phyloP scores from a whole-genome alignment of 257 asterid genomes.

The Apocynum venetum region DNA sequence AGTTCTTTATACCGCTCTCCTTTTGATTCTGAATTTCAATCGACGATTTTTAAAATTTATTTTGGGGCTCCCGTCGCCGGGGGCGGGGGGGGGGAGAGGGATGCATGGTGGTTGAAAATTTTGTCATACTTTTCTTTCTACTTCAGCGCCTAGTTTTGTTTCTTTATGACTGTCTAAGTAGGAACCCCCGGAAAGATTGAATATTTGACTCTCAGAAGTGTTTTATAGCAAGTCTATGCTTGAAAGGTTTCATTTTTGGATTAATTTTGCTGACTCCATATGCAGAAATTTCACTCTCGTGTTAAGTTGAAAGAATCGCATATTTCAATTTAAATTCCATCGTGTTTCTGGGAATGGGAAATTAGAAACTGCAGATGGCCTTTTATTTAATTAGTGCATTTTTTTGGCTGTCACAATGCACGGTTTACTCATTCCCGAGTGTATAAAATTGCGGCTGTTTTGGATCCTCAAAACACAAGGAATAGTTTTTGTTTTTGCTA shows the following conservation, averaged over 20 bases:
- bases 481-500: neutral
- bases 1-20: neutral
- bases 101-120: slow-evolving; percentile 6
- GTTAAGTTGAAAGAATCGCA: neutral
- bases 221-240: neutral
- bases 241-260: neutral
- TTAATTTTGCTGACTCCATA: neutral
- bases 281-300: neutral
- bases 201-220: too few species aligned
- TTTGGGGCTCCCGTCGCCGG: too few species aligned
- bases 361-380: neutral
- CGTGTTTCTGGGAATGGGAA: neutral
- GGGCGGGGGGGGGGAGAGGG: neutral
- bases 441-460: neutral
- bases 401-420: neutral
- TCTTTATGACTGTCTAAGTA: neutral
- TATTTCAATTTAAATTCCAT: neutral
- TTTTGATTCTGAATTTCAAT: too few species aligned
- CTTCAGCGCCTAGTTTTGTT: neutral
- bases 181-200: neutral
- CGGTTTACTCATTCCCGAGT: neutral
- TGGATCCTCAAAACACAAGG: neutral
- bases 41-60: too few species aligned
- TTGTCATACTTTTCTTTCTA: neutral
- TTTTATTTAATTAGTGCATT: neutral